A percentile compares a stretch with the other conserved stretches of the same genome.
Conservation (phyloP, 139 green algal species). For the Coccomyxa sp. region DNA sequence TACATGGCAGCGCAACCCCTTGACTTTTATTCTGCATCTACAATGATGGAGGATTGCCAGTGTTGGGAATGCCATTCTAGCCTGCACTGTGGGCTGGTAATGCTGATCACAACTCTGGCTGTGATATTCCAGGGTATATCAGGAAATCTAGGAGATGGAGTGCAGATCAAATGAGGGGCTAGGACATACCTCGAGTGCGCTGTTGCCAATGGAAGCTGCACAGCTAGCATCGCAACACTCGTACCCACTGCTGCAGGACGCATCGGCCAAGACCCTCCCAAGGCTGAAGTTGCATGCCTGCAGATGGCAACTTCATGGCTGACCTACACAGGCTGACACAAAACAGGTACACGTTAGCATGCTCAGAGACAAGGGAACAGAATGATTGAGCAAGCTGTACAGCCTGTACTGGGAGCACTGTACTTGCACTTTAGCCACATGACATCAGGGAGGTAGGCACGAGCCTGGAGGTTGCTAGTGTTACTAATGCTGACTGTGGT, state of each 20-base stretch:
- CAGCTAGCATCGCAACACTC: constrained; percentile 18
- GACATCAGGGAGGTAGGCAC: background rate
- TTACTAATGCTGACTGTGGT: background rate
- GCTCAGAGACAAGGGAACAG: background rate
- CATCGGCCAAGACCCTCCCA: background rate
- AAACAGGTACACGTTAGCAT: background rate
- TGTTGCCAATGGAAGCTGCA: background rate
- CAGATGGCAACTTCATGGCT: background rate
- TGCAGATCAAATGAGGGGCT: no score
- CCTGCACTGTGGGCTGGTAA: no score
- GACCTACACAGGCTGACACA: background rate
- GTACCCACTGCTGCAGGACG: constrained; percentile 10
- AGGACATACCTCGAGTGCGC: constrained; percentile 1
- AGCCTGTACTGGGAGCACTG: no score
- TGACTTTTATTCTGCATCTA: no score
- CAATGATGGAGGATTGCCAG: no score
- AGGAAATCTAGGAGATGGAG: no score
- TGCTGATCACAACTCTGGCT: no score
- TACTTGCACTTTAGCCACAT: background rate
- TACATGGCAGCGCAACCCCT: background rate
- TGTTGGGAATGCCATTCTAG: no score
- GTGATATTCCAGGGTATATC: no score
- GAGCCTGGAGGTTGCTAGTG: background rate
- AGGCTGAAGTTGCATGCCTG: constrained; percentile 7
- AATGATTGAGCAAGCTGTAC: no score